Conservation (phyloP, 2,329 filamentous ascomycete species). For the Parastagonospora nodorum region DNA sequence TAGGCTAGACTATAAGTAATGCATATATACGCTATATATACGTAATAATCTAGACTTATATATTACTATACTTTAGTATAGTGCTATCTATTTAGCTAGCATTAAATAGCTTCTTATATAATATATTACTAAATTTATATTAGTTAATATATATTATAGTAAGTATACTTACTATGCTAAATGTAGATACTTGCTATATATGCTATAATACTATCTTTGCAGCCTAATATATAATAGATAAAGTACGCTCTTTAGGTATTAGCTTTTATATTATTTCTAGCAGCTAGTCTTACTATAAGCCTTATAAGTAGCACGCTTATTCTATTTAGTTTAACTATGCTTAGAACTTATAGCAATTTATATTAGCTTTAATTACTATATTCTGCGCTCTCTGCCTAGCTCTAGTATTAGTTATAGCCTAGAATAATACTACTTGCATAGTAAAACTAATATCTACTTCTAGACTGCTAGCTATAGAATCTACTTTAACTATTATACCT, state of each 20-base stretch:
- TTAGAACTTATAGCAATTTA: neutral
- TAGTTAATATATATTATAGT: conserved; percentile 7
- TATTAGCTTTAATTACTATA: neutral
- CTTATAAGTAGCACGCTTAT: conserved; percentile 7
- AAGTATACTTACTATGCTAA: conserved; percentile 1
- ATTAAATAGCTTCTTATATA: too few relatives aligned
- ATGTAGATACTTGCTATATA: conserved; percentile 4
- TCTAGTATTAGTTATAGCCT: too few relatives aligned
- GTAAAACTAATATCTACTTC: too few relatives aligned
- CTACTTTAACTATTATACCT: too few relatives aligned
- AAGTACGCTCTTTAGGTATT: neutral
- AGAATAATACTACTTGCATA: too few relatives aligned
- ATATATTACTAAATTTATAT: too few relatives aligned
- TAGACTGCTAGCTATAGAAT: too few relatives aligned
- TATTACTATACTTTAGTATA: too few relatives aligned
- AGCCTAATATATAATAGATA: conserved; percentile 4
- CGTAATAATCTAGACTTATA: too few relatives aligned
- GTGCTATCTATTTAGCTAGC: too few relatives aligned
- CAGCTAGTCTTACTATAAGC: too few relatives aligned
- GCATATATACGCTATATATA: conserved; percentile 6
- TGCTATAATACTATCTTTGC: conserved; percentile 5
- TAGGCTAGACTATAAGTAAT: neutral
- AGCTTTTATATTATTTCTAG: conserved; percentile 1
- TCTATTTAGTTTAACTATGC: neutral
- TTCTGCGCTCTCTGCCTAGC: neutral